Evolutionary conservation across 1,284 basidiomycete species (phyloP).

Genomic region (Volvariella volvacea): DNA sequence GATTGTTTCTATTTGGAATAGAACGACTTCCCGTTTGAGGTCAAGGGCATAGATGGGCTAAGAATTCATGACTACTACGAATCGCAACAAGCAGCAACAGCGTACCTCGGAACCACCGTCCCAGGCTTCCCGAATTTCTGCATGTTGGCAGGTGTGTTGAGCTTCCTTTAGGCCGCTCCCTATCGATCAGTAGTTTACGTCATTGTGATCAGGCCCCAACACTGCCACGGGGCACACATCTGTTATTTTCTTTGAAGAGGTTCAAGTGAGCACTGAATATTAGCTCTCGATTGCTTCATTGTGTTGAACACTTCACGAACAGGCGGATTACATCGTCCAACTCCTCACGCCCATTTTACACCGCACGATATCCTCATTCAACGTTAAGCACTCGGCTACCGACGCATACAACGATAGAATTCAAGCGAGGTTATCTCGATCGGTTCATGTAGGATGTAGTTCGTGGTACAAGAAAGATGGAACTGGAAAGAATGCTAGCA

Average conservation of each 20-base stretch:
- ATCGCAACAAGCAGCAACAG: conserved; percentile 28
- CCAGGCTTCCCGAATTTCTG: conserved; percentile 38
- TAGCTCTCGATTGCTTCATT: too few relatives aligned
- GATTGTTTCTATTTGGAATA: conserved; percentile 6
- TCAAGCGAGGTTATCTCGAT: conserved; percentile 25
- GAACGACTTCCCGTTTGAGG: conserved; percentile 25
- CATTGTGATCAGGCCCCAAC: conserved; percentile 33
- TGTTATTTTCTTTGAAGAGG: conserved; percentile 35
- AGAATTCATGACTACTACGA: conserved; percentile 33
- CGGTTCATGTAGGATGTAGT: conserved; percentile 30
- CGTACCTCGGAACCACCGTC: conserved; percentile 32
- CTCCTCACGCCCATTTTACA: conserved; percentile 32
- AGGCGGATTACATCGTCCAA: conserved; percentile 31
- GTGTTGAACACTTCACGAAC: conserved; percentile 1
- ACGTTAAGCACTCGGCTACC: conserved; percentile 26
- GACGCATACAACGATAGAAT: conserved; percentile 34
- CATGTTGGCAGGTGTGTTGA: conserved; percentile 25
- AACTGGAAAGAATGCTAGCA: conserved; percentile 24
- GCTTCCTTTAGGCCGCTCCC: neutral
- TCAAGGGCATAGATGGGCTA: conserved; percentile 20
- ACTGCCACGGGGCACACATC: conserved; percentile 40
- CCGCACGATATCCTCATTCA: conserved; percentile 21
- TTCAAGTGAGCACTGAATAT: conserved; percentile 24
- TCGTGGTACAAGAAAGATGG: conserved; percentile 34
- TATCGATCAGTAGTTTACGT: neutral